Evolutionary conservation across 2,329 filamentous ascomycete species (phyloP), one percentile per base, ranked within the genome.

Genomic region (Phaeosphaeria sp.): DNA sequence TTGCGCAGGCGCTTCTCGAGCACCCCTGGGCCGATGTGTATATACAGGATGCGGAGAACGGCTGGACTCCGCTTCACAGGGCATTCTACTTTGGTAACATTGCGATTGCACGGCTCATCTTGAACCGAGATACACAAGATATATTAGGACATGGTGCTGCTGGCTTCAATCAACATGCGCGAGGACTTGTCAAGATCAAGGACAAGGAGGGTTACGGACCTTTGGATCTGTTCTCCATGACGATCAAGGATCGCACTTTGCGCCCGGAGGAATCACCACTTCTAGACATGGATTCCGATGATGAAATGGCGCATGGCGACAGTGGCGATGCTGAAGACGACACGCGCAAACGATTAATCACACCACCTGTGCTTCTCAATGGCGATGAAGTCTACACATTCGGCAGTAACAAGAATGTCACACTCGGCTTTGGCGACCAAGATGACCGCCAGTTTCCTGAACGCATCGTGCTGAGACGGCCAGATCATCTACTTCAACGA

Each of bases 401-500:
- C 77, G 95, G 95, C 49, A 98, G 93, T 78, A 99, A 97, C 78
- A 96, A 95, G 72, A 99, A 99, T 67, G 79, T 96, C 9, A 95
- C 91, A 0, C 85, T 99, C 21, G 95, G 95, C 1, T 89, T 98
- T 59, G 93, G 93, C n/a, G 93, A 99, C 72, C 90, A 96, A 69
- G 93, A 97, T 74, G 94, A 99, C 73, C 88, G 95, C 2, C 93
- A 98, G 63, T 96, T 90, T 69, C 95, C 95, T 0, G 95, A 98
- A 74, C 90, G 92, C 9, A 87, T 97, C 11, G 81, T 84, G 30
- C 77, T 98, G 33, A 86, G 87, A 54, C 87, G 94, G 17, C 92
- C 95, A 0, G 88, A 91, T 22, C 87, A 92, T 71, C 82, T 98
- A 1, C 76, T 97, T 15, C 85, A 87, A 49, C 84, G 87, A 47